Evolutionary conservation across 2,329 filamentous ascomycete genomes (phyloP), one percentile per base, ranked within the genome.

Genomic region (Cladophialophora yegresii): DNA sequence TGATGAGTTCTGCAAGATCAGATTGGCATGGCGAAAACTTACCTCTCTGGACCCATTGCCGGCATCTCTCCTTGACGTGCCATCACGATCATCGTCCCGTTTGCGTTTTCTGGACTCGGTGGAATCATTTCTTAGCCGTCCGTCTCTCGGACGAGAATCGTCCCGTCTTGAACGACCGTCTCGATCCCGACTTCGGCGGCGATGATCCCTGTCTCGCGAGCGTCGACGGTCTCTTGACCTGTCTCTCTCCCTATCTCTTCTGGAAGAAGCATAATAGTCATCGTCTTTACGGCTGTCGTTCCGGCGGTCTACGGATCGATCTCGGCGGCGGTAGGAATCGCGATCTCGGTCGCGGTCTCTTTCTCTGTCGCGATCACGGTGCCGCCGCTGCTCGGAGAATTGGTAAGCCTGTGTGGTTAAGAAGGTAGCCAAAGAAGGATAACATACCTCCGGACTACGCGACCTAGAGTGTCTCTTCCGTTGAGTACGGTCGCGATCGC

Each of bases 111-210:
- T 85, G 72, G 88, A 87, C 79, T 92, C 89, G 83, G 86, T 83
- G 77, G 89, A 89, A 77, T 84, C 86, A 76, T 89, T 89, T 76
- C 85, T 85, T 75, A 85, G 85, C 71, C 82, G 83, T 75, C 83
- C 84, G 73, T 78, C 81, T 75, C 84, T 84, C 73, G 91, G 89
- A 76, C 65, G 85, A 76, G 87, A 91, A 73, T 88, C 88, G 77
- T 91, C 90, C 83, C 88, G 87, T 80, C 87, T 88, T 72, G 80
- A 79, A 74, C 87, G 87, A 72, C 86, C 81, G 72, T 90, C 87
- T 75, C 87, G 82, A 58, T 92, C 90, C 72, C 88, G 85, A 76
- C 88, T 88, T 74, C 85, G 81, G 62, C 82, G 82, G 65, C 84
- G 82, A 66, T 79, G 77, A 67, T 83, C 83, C 72, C 81, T 76